phyloP scores from a whole-genome alignment of 1,139 yeast species.

The Yamadazyma triangularis region DNA sequence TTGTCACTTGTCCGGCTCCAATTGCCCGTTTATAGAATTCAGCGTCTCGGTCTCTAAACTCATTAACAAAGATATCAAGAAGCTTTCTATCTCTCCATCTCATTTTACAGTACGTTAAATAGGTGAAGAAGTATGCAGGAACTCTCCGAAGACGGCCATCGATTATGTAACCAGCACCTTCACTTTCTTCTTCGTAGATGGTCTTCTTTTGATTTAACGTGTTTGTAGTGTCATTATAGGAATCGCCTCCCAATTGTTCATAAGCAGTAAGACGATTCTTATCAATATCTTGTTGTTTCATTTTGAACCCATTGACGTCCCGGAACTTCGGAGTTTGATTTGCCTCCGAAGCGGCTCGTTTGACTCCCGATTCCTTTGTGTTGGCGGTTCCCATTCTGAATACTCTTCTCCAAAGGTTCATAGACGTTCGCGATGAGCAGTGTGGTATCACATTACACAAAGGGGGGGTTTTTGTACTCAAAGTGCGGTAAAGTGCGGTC shows the following conservation, averaged over 20 bases:
- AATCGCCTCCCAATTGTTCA: constrained; percentile 36
- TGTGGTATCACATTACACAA: too few species aligned
- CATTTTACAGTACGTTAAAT: constrained; percentile 83
- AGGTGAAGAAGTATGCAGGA: constrained; percentile 82
- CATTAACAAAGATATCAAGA: constrained; percentile 74
- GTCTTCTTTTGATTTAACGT: constrained; percentile 33
- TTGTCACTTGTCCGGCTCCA: constrained; percentile 63
- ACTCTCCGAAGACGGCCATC: constrained; percentile 68
- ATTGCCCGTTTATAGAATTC: constrained; percentile 68
- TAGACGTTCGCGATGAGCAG: too few species aligned
- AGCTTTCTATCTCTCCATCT: constrained; percentile 86
- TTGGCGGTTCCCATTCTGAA: constrained; percentile 4
- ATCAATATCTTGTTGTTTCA: constrained; percentile 44
- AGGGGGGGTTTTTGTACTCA: too few species aligned
- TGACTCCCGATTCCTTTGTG: too few species aligned
- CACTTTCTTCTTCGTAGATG: constrained; percentile 51
- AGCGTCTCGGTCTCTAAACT: constrained; percentile 77
- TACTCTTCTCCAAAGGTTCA: too few species aligned
- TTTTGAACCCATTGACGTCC: constrained; percentile 47
- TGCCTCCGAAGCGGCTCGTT: constrained; percentile 18
- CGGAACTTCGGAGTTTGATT: constrained; percentile 21
- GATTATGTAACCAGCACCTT: constrained; percentile 47
- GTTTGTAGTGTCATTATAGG: constrained; percentile 17
- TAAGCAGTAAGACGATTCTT: constrained; percentile 37
- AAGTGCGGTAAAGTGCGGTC: too few species aligned